Base-by-base conservation (phyloP, 345 rosid species). In the Corymbia maculata region DNA sequence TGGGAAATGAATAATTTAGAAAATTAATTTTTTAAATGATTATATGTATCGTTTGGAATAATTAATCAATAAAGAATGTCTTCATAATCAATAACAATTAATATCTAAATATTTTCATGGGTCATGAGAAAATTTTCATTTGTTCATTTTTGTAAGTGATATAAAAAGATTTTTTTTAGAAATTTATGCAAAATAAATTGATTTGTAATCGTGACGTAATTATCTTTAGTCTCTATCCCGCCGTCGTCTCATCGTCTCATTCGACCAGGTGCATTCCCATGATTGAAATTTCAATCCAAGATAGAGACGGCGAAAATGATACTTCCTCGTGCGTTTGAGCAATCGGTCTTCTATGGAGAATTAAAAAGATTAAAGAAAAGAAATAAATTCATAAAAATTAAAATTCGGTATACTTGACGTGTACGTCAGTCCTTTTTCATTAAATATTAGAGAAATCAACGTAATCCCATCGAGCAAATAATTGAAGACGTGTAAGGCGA, bases 111-210 rank as follows among this genome's bases (percentile, higher is more conserved):
- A 36, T 55, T 55, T 55, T 55, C 28, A 55, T 22, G 61, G 61
- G 13, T 6, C 5, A 4, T 55, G 61, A 22, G 24, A 55, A 55
- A 8, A 9, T 4, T 22, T 55, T 55, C 1, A 0, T 55, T 55
- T 0, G 0, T 55, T 22, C 2, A 55, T 22, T 55, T 55, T 55
- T 22, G 4, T 55, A 55, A 55, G 0, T 0, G 24, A 55, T 21
- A 0, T 12, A 22, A 55, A 0, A 55, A 0, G 24, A 55, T 55
- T 1, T 8, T 22, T 6, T 61, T 61, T 2, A 5, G 0, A 61
- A 61, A 26, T 28, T 59, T 5, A 11, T 0, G 0, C 1, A 4
- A 61, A 61, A 28, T 6, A 61, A 2, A 61, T 1, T 3, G 2
- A 61, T 0, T 61, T 28, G 15, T 61, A 12, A 4, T 12, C 1